Evolutionary conservation across 345 rosid species (phyloP), one percentile per base, ranked within the genome.

Genomic region (Erodium maritimum): DNA sequence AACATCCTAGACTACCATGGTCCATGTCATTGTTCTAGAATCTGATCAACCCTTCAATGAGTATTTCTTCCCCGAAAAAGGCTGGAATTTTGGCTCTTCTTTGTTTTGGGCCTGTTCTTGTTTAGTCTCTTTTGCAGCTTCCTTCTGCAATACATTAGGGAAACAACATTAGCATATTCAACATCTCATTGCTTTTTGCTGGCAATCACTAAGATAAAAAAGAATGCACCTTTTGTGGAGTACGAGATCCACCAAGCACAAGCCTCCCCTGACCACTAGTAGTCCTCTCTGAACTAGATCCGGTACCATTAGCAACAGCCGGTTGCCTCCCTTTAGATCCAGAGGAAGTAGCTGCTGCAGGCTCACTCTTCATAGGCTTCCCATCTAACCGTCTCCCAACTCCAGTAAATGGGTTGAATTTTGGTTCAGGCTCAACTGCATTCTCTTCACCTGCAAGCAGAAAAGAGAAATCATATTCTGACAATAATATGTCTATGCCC

Each of bases 41-140:
- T 29, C 37, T 29, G 9, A 29, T 29, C 37, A 94, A 75, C 96
- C 97, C 78, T 81, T 85, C 68, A 94, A 70, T 3, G 97, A 87
- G 79, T 90, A 90, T 82, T 87, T 85, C 71, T 80, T 90, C 64
- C 97, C 97, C 0, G 83, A 59, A 66, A 94, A 94, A 37, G 99
- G 77, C 78, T 82, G 90, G 76, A 94, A 90, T 75, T 85, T 87
- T 0, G 93, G 82, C 22, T 87, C 90, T 48, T 94, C 90, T 64
- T 83, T 75, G 83, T 82, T 80, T 56, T 69, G 62, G 3, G 78
- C 67, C 61, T 79, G 72, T 71, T 87, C 87, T 61, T 67, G 73
- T 57, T 85, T 81, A n/a, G 71, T 23, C 66, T 85, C 88, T 59
- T 83, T 87, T 56, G 67, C 88, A 22, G 78, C 68, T 67, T 73